Base-by-base conservation (phyloP, 495 filamentous ascomycete species). In the Stereocaulon alpinum region DNA sequence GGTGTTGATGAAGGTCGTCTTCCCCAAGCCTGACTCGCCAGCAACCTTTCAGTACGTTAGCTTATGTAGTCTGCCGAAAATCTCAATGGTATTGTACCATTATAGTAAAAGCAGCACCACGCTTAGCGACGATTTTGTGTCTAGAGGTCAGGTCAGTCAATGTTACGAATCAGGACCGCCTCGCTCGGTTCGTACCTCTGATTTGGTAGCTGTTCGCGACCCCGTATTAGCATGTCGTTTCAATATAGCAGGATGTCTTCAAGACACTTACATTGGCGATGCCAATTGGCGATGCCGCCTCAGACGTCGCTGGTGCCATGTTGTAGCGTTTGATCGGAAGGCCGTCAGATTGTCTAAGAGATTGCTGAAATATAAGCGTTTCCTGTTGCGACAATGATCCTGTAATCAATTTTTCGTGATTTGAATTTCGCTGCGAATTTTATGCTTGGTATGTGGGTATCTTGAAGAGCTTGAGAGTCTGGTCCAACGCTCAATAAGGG, bases 1-100 rank as follows among this genome's bases (percentile, higher is more conserved):
- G 55, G 93, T 98, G 84, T 98, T 98, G 84, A 98, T 96, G 77
- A 98, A 98, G 62, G 93, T 98, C 17, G 93, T 98, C 82, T 98
- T 98, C 76, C 93, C 93, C 66, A 98, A 76, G 64, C 93, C 93
- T 65, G 94, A 97, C 80, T 98, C 93, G 74, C 93, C 93, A 78
- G 95, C 93, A 76, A 96, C 89, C 89, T 94, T 66, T 34, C 41
- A 56, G 24, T 20, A 24, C 5, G 17, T 51, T 48, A 52, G 59
- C 9, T 22, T 34, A 7, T 32, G 27, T 14, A 37, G 24, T 2
- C 18, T 18, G 30, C 15, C 11, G 14, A 27, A 3, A 49, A 4
- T 0, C 4, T 18, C 62, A 41, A 55, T 60, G 30, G 54, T 32
- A 54, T 68, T 77, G 64, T 75, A 96, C 93, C 93, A 98, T 98